These are phyloP conservation scores for Tolypocladium tropicale DNA, from an alignment of 2,329 filamentous ascomycete species.

Conservation along the genomic window DNA sequence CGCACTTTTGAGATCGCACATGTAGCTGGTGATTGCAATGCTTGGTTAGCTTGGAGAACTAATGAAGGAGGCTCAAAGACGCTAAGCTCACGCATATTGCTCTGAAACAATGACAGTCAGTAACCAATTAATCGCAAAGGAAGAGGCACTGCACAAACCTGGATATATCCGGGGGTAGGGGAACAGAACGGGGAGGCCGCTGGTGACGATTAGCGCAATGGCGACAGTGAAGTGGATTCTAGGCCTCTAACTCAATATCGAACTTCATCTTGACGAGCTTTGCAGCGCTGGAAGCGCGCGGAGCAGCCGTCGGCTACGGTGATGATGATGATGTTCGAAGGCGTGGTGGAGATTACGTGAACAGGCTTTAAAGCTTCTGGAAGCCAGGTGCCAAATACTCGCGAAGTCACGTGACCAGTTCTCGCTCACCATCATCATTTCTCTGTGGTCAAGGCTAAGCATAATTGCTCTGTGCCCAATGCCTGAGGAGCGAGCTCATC, in stretches of 20 bases:
- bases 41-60: neutral
- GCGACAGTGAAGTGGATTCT: neutral
- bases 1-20: slow-evolving; percentile 47
- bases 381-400: slow-evolving; percentile 10
- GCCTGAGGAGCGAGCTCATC: neutral
- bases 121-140: neutral
- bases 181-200: slow-evolving; percentile 46
- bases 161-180: slow-evolving; percentile 50
- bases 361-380: neutral
- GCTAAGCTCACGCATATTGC: slow-evolving; percentile 40
- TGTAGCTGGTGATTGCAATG: slow-evolving; percentile 29
- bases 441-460: too few species aligned
- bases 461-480: neutral
- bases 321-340: neutral
- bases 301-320: neutral
- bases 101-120: slow-evolving; percentile 20
- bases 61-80: neutral
- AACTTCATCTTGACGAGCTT: slow-evolving; percentile 33
- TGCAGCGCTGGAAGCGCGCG: neutral
- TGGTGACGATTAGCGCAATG: slow-evolving; percentile 16
- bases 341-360: slow-evolving; percentile 1
- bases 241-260: slow-evolving; percentile 34
- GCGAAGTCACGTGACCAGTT: slow-evolving; percentile 19
- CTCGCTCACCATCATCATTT: neutral
- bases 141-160: slow-evolving; percentile 24